These are phyloP conservation scores for Elaeis guineensis DNA, from an alignment of 176 grass and related monocot species.

Conservation along the genomic window DNA sequence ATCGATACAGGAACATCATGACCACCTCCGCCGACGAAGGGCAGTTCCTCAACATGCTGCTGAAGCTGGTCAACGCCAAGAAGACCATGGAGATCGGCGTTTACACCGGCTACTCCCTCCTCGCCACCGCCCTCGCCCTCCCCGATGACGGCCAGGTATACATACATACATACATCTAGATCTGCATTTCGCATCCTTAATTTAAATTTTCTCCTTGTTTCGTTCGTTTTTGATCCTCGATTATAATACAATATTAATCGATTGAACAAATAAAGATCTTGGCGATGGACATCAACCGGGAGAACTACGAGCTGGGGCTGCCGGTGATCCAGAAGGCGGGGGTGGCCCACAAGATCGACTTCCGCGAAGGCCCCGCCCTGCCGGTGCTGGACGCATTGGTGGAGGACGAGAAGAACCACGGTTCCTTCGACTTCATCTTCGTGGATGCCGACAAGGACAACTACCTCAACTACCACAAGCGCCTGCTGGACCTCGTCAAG, in stretches of 20 bases:
- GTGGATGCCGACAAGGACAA: constrained; percentile 99
- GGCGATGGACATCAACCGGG: constrained; percentile 96
- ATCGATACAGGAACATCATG: constrained; percentile 66
- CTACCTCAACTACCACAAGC: constrained; percentile 97
- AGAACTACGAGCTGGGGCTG: constrained; percentile 86
- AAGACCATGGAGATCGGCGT: constrained; percentile 99
- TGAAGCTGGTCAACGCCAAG: constrained; percentile 91
- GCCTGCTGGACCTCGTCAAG: constrained; percentile 82
- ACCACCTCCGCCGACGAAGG: constrained; percentile 77
- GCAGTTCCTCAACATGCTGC: constrained; percentile 75
- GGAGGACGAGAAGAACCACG: constrained; percentile 48
- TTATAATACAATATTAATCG: no score
- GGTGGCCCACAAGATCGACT: constrained; percentile 95
- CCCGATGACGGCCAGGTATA: constrained; percentile 81
- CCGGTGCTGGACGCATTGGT: constrained; percentile 63
- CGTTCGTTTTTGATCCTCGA: no score
- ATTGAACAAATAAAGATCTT: constrained; percentile 38
- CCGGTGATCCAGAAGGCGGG: constrained; percentile 80
- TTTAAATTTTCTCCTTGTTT: no score
- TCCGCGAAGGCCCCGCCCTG: constrained; percentile 76
- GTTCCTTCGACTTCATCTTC: constrained; percentile 80
- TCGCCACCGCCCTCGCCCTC: constrained; percentile 85
- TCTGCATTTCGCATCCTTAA: no score
- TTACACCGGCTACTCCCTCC: constrained; percentile 96
- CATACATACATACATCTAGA: no score